Conservation (phyloP, 345 rosid genomes). For the Citrus sinensis region DNA sequence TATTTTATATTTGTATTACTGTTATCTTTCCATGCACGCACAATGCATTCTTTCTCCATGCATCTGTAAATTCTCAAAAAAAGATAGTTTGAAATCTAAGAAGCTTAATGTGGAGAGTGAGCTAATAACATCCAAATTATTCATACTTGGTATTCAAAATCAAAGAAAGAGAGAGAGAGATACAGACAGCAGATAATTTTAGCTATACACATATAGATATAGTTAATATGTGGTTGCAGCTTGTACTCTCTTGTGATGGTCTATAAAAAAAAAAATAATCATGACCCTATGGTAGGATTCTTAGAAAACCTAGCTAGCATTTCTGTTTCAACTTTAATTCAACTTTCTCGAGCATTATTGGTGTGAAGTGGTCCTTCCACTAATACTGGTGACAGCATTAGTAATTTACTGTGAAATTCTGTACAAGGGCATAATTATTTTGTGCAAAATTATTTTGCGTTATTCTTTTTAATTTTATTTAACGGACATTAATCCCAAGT, state of each 20-base stretch:
- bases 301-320: background rate
- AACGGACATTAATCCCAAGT: background rate
- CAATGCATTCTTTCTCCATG: constrained; percentile 3
- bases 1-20: background rate
- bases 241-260: background rate
- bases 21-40: background rate
- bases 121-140: background rate
- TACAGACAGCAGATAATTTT: too few species aligned
- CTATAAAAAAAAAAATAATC: background rate
- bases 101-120: background rate
- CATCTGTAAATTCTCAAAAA: background rate
- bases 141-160: background rate
- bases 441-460: background rate
- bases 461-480: background rate
- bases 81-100: background rate
- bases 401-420: background rate
- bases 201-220: too few species aligned
- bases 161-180: background rate
- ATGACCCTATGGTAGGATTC: background rate
- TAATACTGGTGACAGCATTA: background rate
- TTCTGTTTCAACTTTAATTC: background rate
- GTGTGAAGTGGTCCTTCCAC: constrained; percentile 8
- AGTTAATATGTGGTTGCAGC: background rate
- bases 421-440: background rate
- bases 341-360: background rate